These are phyloP conservation scores for Circinella minor DNA, from an alignment of 371 early-diverging fungal genomes.

Conservation along the genomic window DNA sequence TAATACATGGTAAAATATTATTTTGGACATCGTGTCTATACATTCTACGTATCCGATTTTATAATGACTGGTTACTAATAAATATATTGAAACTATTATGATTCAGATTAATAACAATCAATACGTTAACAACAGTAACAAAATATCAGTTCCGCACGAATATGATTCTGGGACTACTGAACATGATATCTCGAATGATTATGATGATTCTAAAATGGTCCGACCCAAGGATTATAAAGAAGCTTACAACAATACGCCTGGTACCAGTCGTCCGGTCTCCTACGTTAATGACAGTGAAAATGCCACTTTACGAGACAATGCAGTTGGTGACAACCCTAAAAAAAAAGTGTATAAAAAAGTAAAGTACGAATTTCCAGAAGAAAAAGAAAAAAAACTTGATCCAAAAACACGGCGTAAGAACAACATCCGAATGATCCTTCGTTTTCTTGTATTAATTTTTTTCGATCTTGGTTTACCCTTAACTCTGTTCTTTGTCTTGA, in stretches of 20 bases:
- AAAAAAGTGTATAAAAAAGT: not conserved
- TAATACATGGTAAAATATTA: too few species aligned
- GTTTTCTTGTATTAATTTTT: slow-evolving; percentile 2
- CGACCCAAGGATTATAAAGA: not conserved
- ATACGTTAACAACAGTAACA: too few species aligned
- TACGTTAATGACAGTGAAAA: not conserved
- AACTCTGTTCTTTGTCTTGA: slow-evolving; percentile 39
- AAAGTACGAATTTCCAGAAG: not conserved
- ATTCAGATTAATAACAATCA: too few species aligned
- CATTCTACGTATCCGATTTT: too few species aligned
- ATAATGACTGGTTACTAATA: too few species aligned
- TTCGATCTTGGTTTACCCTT: slow-evolving; percentile 44
- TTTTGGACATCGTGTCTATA: too few species aligned
- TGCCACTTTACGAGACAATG: not conserved
- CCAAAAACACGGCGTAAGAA: not conserved
- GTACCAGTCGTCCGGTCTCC: not conserved
- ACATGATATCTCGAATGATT: too few species aligned
- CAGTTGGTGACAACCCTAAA: not conserved
- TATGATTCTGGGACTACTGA: too few species aligned
- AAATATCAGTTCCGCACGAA: too few species aligned
- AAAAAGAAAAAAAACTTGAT: not conserved
- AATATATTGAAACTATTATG: too few species aligned
- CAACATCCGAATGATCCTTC: not conserved
- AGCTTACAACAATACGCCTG: not conserved
- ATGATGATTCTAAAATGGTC: too few species aligned